Conservation (phyloP, 495 filamentous ascomycete species). For the Extremus antarcticus region DNA sequence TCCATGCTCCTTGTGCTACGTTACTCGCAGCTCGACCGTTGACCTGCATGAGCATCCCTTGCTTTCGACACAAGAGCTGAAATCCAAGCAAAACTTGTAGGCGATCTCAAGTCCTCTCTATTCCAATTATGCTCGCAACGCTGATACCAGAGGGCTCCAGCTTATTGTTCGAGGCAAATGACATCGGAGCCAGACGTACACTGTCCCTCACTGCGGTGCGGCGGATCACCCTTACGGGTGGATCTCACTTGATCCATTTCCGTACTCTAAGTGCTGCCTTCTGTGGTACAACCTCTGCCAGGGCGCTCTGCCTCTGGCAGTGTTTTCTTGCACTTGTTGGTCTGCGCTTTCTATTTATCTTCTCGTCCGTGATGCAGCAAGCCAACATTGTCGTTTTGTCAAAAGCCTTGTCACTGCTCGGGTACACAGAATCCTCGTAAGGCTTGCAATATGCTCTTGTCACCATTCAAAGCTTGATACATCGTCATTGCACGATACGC, state of each 20-base stretch:
- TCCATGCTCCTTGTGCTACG: conserved; percentile 15
- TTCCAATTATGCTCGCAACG: no score
- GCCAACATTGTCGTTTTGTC: neutral
- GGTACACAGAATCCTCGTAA: neutral
- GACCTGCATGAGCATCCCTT: conserved; percentile 12
- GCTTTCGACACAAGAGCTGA: neutral
- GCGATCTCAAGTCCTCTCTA: no score
- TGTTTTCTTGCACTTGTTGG: conserved; percentile 11
- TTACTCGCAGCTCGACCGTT: conserved; percentile 15
- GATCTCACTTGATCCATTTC: neutral
- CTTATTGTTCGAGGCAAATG: neutral
- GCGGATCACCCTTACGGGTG: neutral
- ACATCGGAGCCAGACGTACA: neutral
- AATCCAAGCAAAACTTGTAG: neutral
- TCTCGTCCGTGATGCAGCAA: neutral
- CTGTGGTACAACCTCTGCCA: conserved; percentile 17
- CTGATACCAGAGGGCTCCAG: neutral
- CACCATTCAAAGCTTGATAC: neutral
- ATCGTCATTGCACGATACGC: neutral
- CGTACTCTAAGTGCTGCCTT: neutral
- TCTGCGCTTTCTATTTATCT: neutral
- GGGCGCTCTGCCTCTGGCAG: conserved; percentile 5
- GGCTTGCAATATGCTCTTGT: neutral
- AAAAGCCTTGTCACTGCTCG: neutral
- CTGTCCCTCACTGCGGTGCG: neutral